Evolutionary conservation across 1,284 basidiomycete species (phyloP).

Genomic region (Cutaneotrichosporon sp.): DNA sequence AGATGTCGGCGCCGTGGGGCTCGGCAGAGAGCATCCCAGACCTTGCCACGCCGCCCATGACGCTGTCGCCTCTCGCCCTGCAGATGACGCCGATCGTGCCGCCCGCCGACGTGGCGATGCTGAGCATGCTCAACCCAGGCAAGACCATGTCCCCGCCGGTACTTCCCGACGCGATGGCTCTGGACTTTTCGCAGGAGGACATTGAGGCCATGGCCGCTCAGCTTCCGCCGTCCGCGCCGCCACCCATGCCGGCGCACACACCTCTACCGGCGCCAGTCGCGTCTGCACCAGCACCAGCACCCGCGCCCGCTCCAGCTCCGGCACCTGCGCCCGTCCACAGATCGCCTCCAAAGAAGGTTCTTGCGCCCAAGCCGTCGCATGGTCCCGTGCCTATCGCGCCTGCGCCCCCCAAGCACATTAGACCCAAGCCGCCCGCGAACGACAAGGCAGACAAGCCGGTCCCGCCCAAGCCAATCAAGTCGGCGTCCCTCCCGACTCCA

Average conservation of each 20-base stretch:
- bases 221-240: not conserved
- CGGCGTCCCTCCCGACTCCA: not conserved
- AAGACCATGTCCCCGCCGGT: slow-evolving; percentile 9
- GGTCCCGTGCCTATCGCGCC: not conserved
- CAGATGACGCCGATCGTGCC: slow-evolving; percentile 16
- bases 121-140: slow-evolving; percentile 20
- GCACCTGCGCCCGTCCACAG: not conserved
- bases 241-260: not conserved
- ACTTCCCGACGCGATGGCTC: slow-evolving; percentile 17
- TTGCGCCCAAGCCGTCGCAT: not conserved
- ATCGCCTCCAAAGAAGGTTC: not conserved
- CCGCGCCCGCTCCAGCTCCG: slow-evolving; percentile 3
- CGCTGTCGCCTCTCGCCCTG: slow-evolving; percentile 31
- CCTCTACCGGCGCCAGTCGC: slow-evolving; percentile 1
- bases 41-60: slow-evolving; percentile 5
- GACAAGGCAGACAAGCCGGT: not conserved
- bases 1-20: slow-evolving; percentile 6
- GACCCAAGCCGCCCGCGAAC: not conserved
- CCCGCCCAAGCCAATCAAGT: not conserved
- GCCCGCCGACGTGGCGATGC: not conserved
- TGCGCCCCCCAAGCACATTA: not conserved
- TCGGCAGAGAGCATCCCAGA: slow-evolving; percentile 12
- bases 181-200: slow-evolving; percentile 30
- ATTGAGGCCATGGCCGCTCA: slow-evolving; percentile 17
- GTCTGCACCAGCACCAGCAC: not conserved